A percentile compares a stretch with the other conserved stretches of the same genome.
phyloP scores from a whole-genome alignment of 345 rosid species.

The Erysimum cheiranthoides region DNA sequence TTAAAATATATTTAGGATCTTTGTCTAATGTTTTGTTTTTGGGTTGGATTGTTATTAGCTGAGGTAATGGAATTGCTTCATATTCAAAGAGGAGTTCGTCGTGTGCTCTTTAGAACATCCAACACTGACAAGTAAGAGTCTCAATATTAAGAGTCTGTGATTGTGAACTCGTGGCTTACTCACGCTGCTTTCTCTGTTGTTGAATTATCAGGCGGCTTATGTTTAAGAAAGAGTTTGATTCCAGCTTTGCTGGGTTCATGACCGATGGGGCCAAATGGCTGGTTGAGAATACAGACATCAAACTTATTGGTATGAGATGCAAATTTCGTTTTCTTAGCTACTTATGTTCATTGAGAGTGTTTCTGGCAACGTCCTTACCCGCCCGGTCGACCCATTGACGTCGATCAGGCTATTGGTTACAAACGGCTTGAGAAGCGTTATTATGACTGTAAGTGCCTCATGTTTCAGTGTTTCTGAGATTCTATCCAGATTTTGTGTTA shows the following conservation, averaged over 20 bases:
- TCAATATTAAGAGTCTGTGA: background rate
- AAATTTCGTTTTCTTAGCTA: background rate
- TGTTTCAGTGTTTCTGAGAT: too few relatives aligned
- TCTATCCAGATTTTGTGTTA: too few relatives aligned
- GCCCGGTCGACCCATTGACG: too few relatives aligned
- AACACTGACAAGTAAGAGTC: slow-evolving; percentile 80
- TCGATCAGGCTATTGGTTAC: too few relatives aligned
- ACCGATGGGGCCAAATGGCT: slow-evolving; percentile 92
- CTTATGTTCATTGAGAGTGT: background rate
- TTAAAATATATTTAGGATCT: background rate
- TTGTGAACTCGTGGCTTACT: background rate
- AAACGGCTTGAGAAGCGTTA: too few relatives aligned
- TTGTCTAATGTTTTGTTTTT: background rate
- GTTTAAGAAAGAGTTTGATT: slow-evolving; percentile 74
- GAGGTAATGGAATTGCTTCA: slow-evolving; percentile 81
- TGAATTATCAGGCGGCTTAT: slow-evolving; percentile 86
- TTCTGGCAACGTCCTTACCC: too few relatives aligned
- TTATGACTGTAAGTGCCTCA: too few relatives aligned
- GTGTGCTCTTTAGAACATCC: slow-evolving; percentile 83
- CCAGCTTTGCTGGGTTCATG: slow-evolving; percentile 84
- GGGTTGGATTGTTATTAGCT: slow-evolving; percentile 49
- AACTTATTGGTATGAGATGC: slow-evolving; percentile 65
- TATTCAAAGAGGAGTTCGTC: slow-evolving; percentile 78
- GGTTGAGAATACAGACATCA: slow-evolving; percentile 88
- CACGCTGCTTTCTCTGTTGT: slow-evolving; percentile 1